Evolutionary conservation across 768 basidiomycete genomes (phyloP).

Genomic region (Suillus hirtellus): DNA sequence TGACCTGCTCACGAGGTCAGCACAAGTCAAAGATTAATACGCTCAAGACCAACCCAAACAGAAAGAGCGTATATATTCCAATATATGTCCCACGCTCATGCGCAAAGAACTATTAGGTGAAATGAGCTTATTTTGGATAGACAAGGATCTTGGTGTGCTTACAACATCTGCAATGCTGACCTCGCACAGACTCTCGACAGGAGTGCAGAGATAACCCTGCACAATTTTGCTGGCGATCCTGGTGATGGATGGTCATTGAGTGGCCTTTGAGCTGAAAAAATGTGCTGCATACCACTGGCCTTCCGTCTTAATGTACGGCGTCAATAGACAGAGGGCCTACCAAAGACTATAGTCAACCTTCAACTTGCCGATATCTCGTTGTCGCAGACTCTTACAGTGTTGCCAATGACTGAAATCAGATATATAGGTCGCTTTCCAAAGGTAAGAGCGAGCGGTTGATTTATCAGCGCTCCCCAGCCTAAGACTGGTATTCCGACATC

Average conservation of each 20-base stretch:
- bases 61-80: conserved; percentile 21
- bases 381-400: conserved; percentile 10
- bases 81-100: conserved; percentile 24
- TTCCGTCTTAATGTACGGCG: conserved; percentile 22
- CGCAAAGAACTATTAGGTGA: conserved; percentile 18
- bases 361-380: not conserved
- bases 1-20: conserved; percentile 15
- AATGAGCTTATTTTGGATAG: conserved; percentile 5
- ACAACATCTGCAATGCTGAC: conserved; percentile 23
- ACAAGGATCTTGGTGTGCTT: not conserved
- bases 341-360: not conserved
- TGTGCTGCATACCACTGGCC: conserved; percentile 16
- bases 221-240: conserved; percentile 24
- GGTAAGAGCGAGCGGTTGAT: conserved; percentile 22
- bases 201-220: conserved; percentile 23
- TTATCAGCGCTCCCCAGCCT: conserved; percentile 22
- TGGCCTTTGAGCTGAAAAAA: not conserved
- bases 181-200: conserved; percentile 24
- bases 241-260: not conserved
- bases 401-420: conserved; percentile 21
- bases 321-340: conserved; percentile 23
- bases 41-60: conserved; percentile 18
- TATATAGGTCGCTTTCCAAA: conserved; percentile 24
- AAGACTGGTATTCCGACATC: conserved; percentile 13
- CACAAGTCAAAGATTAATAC: not conserved